Base-by-base conservation (phyloP, 495 filamentous ascomycete species). In the Viridothelium virens region DNA sequence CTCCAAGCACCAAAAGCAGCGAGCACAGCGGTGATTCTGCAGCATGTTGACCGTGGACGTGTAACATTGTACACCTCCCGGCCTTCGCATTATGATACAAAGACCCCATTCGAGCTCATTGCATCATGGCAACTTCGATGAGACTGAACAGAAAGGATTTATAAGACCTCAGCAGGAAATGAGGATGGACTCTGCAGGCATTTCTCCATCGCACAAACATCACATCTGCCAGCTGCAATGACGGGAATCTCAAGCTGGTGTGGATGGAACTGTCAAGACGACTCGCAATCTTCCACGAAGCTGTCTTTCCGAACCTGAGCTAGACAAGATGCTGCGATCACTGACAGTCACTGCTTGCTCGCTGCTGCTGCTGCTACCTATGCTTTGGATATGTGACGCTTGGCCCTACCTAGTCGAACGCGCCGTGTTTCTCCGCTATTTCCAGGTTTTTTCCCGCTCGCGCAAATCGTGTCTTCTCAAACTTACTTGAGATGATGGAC, bases 301-400 rank as follows among this genome's bases (percentile, higher is more conserved):
- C 25, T 25, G 25, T 25, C 25, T 25, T 25, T 1, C 25, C 25
- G 25, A 25, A 25, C 25, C 25, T 25, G 25, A 25, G 25, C 25
- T 25, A 25, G 25, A 25, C 25, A 25, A 25, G 25, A 25, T 25
- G 25, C 25, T 25, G 25, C 25, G 41, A 44, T 7, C 78, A 80
- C 82, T 85, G 82, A 85, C 75, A 74, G 77, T 83, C 78, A 79
- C 83, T 86, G 81, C 85, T 84, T 80, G 85, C 86, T 89, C 84
- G 86, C 86, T 89, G 86, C 79, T 85, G 82, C 18, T 67, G 61
- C 44, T 63, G 64, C 64, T 67, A 65, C 64, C 65, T 6, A n/a
- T 62, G 63, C 63, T 68, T 16, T 61, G 7, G n/a, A 9, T 18
- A 31, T 18, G 18, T 7, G 9, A 9, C 56, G 18, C 59, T 62